phyloP scores from a whole-genome alignment of 495 filamentous ascomycete species.

The Staphylotrichum tortipilum region DNA sequence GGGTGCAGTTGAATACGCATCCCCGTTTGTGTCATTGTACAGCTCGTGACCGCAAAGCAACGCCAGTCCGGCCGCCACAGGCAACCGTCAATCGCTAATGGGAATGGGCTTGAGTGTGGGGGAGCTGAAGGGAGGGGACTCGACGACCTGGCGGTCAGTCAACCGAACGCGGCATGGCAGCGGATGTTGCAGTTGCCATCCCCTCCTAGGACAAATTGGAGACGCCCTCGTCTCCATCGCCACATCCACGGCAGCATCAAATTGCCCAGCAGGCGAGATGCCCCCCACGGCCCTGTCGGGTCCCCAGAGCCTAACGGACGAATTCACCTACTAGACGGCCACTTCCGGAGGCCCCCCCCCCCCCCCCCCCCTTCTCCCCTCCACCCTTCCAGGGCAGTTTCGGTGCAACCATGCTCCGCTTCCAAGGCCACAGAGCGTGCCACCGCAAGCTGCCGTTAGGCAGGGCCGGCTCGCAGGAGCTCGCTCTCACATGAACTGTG shows the following conservation, averaged over 20 bases:
- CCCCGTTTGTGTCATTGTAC: conserved; percentile 12
- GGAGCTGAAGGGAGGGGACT: too few species aligned
- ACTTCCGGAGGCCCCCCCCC: not conserved
- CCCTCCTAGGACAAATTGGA: too few species aligned
- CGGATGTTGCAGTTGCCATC: too few species aligned
- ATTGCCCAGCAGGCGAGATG: not conserved
- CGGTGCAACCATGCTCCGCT: conserved; percentile 16
- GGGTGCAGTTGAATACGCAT: conserved; percentile 16
- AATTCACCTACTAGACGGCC: not conserved
- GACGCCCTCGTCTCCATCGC: not conserved
- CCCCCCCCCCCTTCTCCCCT: too few species aligned
- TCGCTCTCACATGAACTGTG: conserved; percentile 26
- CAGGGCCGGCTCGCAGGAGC: conserved; percentile 19
- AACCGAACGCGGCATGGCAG: too few species aligned
- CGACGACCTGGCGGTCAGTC: too few species aligned
- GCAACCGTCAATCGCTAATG: too few species aligned
- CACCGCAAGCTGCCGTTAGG: not conserved
- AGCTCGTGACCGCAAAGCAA: too few species aligned
- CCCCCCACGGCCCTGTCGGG: not conserved
- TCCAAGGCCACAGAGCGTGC: conserved; percentile 3
- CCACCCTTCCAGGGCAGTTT: not conserved
- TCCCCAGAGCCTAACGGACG: not conserved
- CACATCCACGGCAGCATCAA: not conserved
- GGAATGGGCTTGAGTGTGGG: too few species aligned
- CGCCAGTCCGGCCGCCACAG: too few species aligned